A percentile compares a stretch with the other conserved stretches of the same genome.
phyloP scores from a whole-genome alignment of 202 grass and related monocot species.

The Brachypodium distachyon region DNA sequence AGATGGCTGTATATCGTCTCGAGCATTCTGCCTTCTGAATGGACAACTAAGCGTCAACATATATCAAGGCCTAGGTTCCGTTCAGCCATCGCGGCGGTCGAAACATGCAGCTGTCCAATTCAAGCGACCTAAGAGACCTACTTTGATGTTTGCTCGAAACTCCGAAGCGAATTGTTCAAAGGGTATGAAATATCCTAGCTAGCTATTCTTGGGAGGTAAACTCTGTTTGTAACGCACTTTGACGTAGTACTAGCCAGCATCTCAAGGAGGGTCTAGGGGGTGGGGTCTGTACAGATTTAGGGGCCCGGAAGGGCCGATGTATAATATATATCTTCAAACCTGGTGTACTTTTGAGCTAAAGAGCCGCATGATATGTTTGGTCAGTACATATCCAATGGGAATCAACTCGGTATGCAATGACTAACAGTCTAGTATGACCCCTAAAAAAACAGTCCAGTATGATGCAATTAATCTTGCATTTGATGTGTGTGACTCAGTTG shows the following conservation, averaged over 20 bases:
- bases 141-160: not conserved
- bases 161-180: not conserved
- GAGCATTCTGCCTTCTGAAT: not conserved
- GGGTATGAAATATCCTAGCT: not conserved
- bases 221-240: slow-evolving; percentile 4
- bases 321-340: not conserved
- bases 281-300: slow-evolving; percentile 40
- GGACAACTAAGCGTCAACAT: not conserved
- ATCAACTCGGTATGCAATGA: slow-evolving; percentile 12
- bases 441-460: not conserved
- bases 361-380: not conserved
- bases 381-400: not conserved
- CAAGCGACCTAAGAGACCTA: not conserved
- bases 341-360: not conserved
- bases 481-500: not conserved
- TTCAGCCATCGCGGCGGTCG: not conserved
- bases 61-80: not conserved
- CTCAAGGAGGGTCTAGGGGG: not conserved
- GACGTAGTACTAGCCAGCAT: not conserved
- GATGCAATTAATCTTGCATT: not conserved
- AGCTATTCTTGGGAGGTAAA: not conserved
- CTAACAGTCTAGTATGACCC: not conserved
- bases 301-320: not conserved
- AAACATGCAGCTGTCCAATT: not conserved
- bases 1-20: not conserved